These are phyloP conservation scores for Cytospora chrysosperma DNA, from an alignment of 2,329 filamentous ascomycete species.

Conservation along the genomic window DNA sequence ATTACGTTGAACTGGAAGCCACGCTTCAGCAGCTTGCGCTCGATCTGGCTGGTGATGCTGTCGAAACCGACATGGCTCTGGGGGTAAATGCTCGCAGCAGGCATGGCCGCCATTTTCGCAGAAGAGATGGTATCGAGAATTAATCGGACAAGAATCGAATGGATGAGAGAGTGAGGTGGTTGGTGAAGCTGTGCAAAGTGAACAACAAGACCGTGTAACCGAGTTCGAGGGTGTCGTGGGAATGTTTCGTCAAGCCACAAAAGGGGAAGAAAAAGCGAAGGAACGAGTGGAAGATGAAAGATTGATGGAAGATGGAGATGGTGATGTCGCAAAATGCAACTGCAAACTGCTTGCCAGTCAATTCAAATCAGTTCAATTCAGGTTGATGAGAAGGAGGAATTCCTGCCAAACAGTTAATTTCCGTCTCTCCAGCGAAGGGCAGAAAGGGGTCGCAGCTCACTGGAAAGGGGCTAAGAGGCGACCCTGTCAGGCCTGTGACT, in stretches of 20 bases:
- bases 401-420: slow-evolving; percentile 50
- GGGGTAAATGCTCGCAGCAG: slow-evolving; percentile 74
- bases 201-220: slow-evolving; percentile 31
- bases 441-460: slow-evolving; percentile 35
- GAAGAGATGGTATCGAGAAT: slow-evolving; percentile 29
- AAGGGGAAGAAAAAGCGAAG: neutral
- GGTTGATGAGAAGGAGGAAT: slow-evolving; percentile 25
- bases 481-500: neutral
- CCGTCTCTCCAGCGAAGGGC: slow-evolving; percentile 36
- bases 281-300: slow-evolving; percentile 24
- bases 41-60: slow-evolving; percentile 99
- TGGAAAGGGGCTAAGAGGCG: slow-evolving; percentile 25
- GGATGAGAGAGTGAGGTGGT: slow-evolving; percentile 30
- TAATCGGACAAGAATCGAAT: slow-evolving; percentile 31
- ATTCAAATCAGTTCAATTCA: slow-evolving; percentile 25
- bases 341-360: slow-evolving; percentile 12
- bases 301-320: slow-evolving; percentile 17
- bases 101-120: slow-evolving; percentile 59
- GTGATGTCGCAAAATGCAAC: slow-evolving; percentile 15
- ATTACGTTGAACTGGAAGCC: slow-evolving; percentile 99
- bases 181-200: slow-evolving; percentile 35
- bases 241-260: slow-evolving; percentile 23
- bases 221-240: slow-evolving; percentile 20
- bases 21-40: slow-evolving; percentile 99
- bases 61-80: slow-evolving; percentile 99